Evolutionary conservation across 768 basidiomycete genomes (phyloP), one percentile per base, ranked within the genome.

Genomic region (Asterophora parasitica): DNA sequence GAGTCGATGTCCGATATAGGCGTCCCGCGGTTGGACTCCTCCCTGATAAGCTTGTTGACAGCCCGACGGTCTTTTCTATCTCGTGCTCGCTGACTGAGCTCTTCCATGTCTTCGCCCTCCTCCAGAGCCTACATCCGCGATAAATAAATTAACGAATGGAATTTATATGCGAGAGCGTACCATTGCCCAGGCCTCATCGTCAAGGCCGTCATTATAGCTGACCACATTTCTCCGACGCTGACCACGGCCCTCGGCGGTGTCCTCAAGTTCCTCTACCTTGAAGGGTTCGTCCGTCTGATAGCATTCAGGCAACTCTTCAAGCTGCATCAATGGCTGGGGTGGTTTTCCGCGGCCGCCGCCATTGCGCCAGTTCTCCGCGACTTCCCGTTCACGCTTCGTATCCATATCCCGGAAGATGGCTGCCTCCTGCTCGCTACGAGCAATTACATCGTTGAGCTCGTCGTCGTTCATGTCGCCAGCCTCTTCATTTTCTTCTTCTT

Each of bases 401-500:
- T 98, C 96, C 75, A 98, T 83, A 47, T 82, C 72, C 0, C 84
- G 77, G 78, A 94, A 99, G 48, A 89, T 66, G 7, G 60, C 72
- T 3, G 71, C 68, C 65, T 98, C 96, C 1, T 85, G 71, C 4
- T 97, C 95, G 8, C 72, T 79, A 44, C 96, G 85, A 12, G 93
- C 81, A 48, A 99, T 82, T 50, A 97, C 75, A 59, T 90, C 86
- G 66, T 99, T 99, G 51, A 99, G 76, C 63, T 98, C 95, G 15
- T 93, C 90, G 55, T 92, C 90, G 51, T 88, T 91, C 85, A 92
- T 92, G 64, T 92, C 89, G 15, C 88, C 89, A 2, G 86, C 85
- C 63, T 92, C 89, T 59, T 92, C 90, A 51, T 85, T 89, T 59
- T 89, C 90, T 59, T 91, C 88, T 57, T 90, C 88, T 65, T 92